Conservation (phyloP, 2,329 filamentous ascomycete species). For the Didymella exigua region DNA sequence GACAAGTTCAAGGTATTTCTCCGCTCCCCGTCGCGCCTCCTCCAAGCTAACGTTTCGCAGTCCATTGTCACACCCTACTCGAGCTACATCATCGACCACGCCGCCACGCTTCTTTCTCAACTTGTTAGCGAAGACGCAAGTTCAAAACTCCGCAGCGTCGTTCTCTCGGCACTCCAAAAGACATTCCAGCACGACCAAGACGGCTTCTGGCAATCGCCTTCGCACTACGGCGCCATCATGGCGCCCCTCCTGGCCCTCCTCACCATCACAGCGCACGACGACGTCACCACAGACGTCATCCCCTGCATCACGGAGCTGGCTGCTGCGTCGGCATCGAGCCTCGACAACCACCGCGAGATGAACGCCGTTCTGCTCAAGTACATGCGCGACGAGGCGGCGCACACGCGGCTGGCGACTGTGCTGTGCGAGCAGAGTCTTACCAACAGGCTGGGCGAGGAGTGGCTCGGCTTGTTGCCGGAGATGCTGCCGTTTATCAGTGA, state of each 20-base stretch:
- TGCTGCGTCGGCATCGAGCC: slow-evolving; percentile 76
- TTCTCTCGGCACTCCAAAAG: slow-evolving; percentile 73
- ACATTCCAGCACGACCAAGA: slow-evolving; percentile 90
- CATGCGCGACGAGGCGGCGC: slow-evolving; percentile 73
- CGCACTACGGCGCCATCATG: slow-evolving; percentile 78
- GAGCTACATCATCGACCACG: slow-evolving; percentile 79
- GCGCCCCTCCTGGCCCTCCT: slow-evolving; percentile 71
- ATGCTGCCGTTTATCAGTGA: slow-evolving; percentile 97
- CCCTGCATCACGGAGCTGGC: slow-evolving; percentile 82
- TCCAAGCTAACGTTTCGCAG: slow-evolving; percentile 38
- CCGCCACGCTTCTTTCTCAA: slow-evolving; percentile 65
- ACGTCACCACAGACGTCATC: slow-evolving; percentile 62
- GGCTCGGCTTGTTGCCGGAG: slow-evolving; percentile 87
- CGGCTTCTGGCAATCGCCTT: slow-evolving; percentile 92
- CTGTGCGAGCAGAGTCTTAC: slow-evolving; percentile 81
- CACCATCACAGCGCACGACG: slow-evolving; percentile 24
- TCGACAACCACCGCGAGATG: slow-evolving; percentile 88
- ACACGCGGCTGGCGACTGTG: slow-evolving; percentile 80
- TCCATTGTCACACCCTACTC: slow-evolving; percentile 94
- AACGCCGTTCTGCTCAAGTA: slow-evolving; percentile 79
- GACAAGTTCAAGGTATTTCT: slow-evolving; percentile 74
- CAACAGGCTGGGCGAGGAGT: slow-evolving; percentile 84
- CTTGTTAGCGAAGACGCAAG: slow-evolving; percentile 48
- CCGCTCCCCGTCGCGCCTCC: background rate
- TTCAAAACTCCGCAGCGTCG: slow-evolving; percentile 69